A percentile compares a stretch with the other conserved stretches of the same genome.
Conservation (phyloP, 1,139 yeast genomes). For the Blastobotrys ciferrii region DNA sequence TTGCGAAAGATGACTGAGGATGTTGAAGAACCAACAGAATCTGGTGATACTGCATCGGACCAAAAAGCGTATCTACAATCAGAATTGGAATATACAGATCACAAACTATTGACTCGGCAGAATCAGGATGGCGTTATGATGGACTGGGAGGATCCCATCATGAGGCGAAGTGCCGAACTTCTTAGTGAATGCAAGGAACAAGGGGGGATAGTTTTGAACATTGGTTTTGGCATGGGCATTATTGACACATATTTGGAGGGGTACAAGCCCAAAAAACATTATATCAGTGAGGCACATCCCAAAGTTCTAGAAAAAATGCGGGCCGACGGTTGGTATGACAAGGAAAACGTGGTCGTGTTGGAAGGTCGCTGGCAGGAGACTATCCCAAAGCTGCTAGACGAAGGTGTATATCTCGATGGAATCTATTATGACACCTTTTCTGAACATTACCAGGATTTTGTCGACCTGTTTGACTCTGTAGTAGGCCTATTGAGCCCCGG, state of each 20-base stretch:
- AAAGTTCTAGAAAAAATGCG: slow-evolving; percentile 71
- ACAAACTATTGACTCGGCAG: slow-evolving; percentile 67
- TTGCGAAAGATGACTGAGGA: slow-evolving; percentile 69
- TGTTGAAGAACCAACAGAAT: slow-evolving; percentile 17
- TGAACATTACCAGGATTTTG: slow-evolving; percentile 83
- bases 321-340: slow-evolving; percentile 81
- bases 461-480: slow-evolving; percentile 74
- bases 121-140: slow-evolving; percentile 93
- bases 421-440: slow-evolving; percentile 92
- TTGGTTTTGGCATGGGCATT: slow-evolving; percentile 97
- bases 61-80: slow-evolving; percentile 66
- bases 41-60: slow-evolving; percentile 37
- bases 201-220: slow-evolving; percentile 57
- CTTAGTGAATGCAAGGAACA: slow-evolving; percentile 32
- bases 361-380: slow-evolving; percentile 93
- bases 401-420: slow-evolving; percentile 80
- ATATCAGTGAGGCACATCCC: slow-evolving; percentile 94
- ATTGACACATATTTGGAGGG: slow-evolving; percentile 76
- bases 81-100: slow-evolving; percentile 66
- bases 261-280: slow-evolving; percentile 63
- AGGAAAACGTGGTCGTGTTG: slow-evolving; percentile 64
- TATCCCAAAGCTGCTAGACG: slow-evolving; percentile 58
- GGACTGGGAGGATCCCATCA: slow-evolving; percentile 89
- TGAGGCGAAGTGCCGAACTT: slow-evolving; percentile 76
- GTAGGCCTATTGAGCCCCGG: slow-evolving; percentile 78